Percentiles rank a stretch among this genome's conserved stretches.
Evolutionary conservation across 164 flowering plant genomes (phyloP).

Genomic region (Magnolia officinalis): DNA sequence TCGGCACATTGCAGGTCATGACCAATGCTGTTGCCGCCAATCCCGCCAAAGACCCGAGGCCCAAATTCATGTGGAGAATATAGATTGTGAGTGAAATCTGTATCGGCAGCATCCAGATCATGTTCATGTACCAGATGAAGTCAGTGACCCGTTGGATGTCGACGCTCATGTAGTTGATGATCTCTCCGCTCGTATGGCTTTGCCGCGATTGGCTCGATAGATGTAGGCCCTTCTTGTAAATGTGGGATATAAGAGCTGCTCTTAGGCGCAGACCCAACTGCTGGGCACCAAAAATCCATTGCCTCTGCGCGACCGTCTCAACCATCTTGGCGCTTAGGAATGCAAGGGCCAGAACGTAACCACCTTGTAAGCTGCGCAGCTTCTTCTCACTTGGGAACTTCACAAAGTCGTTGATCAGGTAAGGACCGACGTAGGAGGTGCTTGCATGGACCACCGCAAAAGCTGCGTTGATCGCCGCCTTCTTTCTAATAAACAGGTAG

Average conservation of each 20-base stretch:
- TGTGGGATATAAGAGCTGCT: constrained; percentile 69
- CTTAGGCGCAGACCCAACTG: constrained; percentile 82
- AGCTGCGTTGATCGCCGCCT: constrained; percentile 74
- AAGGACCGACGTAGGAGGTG: constrained; percentile 86
- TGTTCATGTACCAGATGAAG: constrained; percentile 74
- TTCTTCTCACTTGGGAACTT: constrained; percentile 44
- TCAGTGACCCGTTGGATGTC: constrained; percentile 85
- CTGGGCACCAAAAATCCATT: constrained; percentile 95
- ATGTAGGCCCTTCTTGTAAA: constrained; percentile 73
- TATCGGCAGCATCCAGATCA: constrained; percentile 79
- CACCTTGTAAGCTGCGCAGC: constrained; percentile 34
- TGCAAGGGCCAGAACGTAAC: constrained; percentile 69
- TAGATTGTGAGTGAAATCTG: constrained; percentile 78
- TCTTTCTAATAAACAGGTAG: constrained; percentile 50
- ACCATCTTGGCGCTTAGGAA: constrained; percentile 76
- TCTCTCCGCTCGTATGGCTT: constrained; percentile 81
- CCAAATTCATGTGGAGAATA: constrained; percentile 54
- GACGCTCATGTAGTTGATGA: constrained; percentile 88
- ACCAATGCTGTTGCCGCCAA: constrained; percentile 59
- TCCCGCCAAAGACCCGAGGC: constrained; percentile 64
- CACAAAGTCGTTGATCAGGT: constrained; percentile 73
- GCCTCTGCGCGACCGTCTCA: constrained; percentile 80
- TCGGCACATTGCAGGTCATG: constrained; percentile 75
- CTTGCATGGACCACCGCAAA: constrained; percentile 68
- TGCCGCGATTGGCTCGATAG: constrained; percentile 79